Evolutionary conservation across 2,329 filamentous ascomycete species (phyloP).

Genomic region (Dactylellina parvicollis): DNA sequence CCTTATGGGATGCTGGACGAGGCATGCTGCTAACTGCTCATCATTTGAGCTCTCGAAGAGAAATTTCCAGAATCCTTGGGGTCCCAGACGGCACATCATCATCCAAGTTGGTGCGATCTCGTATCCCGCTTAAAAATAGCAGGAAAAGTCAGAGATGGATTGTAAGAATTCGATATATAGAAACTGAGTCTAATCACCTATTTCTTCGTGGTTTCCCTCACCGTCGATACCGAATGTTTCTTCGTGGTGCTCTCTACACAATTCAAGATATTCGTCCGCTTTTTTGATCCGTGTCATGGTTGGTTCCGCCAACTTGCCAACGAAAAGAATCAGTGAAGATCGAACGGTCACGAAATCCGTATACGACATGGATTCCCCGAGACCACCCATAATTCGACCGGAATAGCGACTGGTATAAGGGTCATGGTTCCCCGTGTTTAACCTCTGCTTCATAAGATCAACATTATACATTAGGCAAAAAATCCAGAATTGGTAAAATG

Average conservation of each 20-base stretch:
- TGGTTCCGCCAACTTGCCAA: background rate
- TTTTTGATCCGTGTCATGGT: background rate
- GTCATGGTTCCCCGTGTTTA: too few species aligned
- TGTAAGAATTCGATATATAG: background rate
- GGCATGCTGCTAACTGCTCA: background rate
- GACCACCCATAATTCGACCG: background rate
- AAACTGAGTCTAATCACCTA: background rate
- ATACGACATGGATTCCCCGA: background rate
- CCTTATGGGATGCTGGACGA: background rate
- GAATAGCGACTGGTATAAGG: background rate
- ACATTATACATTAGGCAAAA: background rate
- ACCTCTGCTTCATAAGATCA: background rate
- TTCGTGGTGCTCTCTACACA: background rate
- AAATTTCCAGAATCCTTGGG: conserved; percentile 14
- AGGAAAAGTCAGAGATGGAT: background rate
- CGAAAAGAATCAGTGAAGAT: background rate
- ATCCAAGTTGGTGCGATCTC: background rate
- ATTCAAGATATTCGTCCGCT: background rate
- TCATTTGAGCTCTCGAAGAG: background rate
- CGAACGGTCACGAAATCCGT: background rate
- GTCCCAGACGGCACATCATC: background rate
- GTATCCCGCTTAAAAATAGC: background rate
- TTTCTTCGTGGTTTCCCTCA: background rate
- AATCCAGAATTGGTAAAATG: conserved; percentile 34
- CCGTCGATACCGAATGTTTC: background rate